phyloP scores from a whole-genome alignment of 2,329 filamentous ascomycete species.

The Lecanicillium sp. region DNA sequence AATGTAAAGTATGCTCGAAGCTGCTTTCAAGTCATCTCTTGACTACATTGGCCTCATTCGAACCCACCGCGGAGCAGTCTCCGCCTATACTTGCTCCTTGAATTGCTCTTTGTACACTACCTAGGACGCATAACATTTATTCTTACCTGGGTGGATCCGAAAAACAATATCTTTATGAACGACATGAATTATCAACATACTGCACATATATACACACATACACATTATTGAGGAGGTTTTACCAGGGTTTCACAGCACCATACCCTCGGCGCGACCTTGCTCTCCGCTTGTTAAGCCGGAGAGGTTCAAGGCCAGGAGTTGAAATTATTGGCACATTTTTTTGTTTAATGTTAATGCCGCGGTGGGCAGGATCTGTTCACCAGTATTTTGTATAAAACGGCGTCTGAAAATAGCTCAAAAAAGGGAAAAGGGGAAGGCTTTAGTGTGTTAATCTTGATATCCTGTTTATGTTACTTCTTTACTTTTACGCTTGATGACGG shows the following conservation, averaged over 20 bases:
- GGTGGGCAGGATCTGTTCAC: too few relatives aligned
- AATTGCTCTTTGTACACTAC: slow-evolving; percentile 8
- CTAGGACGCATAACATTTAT: slow-evolving; percentile 9
- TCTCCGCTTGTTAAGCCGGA: too few relatives aligned
- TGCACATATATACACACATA: slow-evolving; percentile 1
- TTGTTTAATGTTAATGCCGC: slow-evolving; percentile 1
- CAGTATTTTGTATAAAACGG: too few relatives aligned
- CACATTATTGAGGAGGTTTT: not conserved
- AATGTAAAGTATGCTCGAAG: slow-evolving; percentile 31
- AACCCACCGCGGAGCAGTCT: not conserved
- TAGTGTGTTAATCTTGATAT: too few relatives aligned
- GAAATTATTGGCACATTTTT: not conserved
- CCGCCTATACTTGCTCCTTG: too few relatives aligned
- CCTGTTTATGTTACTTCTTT: too few relatives aligned
- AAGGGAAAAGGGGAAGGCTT: too few relatives aligned
- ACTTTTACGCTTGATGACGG: too few relatives aligned
- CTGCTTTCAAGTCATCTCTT: not conserved
- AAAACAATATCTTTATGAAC: slow-evolving; percentile 18
- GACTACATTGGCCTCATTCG: slow-evolving; percentile 1
- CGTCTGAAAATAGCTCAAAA: too few relatives aligned
- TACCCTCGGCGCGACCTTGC: too few relatives aligned
- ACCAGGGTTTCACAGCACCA: slow-evolving; percentile 8
- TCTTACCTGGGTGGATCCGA: slow-evolving; percentile 12
- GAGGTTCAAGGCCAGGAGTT: too few relatives aligned
- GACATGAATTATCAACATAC: slow-evolving; percentile 3